Evolutionary conservation across 2,329 filamentous ascomycete species (phyloP).

Genomic region (Diaporthe sp.): DNA sequence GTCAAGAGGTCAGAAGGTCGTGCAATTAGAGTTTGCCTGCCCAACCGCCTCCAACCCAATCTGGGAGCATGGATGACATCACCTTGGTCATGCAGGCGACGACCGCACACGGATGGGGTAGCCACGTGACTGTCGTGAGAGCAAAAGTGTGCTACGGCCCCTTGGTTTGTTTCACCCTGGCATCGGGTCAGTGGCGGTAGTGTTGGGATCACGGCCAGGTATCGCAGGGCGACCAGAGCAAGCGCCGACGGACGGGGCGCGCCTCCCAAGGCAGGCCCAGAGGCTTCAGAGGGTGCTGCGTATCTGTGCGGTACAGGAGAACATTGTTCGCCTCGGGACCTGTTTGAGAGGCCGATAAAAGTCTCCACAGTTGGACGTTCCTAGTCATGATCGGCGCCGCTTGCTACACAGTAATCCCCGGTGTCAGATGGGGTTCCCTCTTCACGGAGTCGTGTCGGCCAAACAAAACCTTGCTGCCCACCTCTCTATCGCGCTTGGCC

Average conservation of each 20-base stretch:
- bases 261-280: not conserved
- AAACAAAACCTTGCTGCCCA: conserved; percentile 18
- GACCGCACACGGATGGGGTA: conserved; percentile 19
- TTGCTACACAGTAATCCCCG: conserved; percentile 2
- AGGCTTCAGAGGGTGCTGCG: not conserved
- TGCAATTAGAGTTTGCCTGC: conserved; percentile 32
- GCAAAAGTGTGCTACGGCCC: not conserved
- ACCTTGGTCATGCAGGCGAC: conserved; percentile 11
- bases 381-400: conserved; percentile 32
- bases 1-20: conserved; percentile 23
- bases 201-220: not conserved
- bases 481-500: conserved; percentile 2
- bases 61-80: conserved; percentile 27
- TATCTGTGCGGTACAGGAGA: not conserved
- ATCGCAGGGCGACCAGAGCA: not conserved
- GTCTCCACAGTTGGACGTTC: not conserved
- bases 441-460: conserved; percentile 10
- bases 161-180: not conserved
- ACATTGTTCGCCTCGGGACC: not conserved
- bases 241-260: not conserved
- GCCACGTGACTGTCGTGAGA: conserved; percentile 18
- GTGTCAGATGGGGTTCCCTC: conserved; percentile 15
- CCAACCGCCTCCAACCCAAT: conserved; percentile 24
- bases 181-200: not conserved
- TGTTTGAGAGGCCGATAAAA: conserved; percentile 20